Base-by-base conservation (phyloP, 148 eudicot species). In the Mesembryanthemum crystallinum region DNA sequence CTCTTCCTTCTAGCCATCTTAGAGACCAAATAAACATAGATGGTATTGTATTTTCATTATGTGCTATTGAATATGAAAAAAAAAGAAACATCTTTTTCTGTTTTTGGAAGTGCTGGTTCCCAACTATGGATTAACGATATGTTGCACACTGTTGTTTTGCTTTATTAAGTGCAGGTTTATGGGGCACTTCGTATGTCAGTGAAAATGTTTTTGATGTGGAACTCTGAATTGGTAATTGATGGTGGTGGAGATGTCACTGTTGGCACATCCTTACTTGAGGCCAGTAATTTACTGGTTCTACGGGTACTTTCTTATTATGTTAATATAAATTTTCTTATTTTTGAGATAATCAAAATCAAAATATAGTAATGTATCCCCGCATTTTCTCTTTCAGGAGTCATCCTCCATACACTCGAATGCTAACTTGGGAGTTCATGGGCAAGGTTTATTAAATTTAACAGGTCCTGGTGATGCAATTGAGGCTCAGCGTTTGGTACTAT, bases 171-270 rank as follows among this genome's bases (percentile, higher is more conserved):
- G 45, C 83, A 96, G 99, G 99, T 96, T 63, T 96, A 89, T 84
- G 99, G 99, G 73, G 99, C 98, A 70, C 90, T 96, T 65, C 94
- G 98, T 45, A 96, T 96, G 97, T 81, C 93, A 73, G 98, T 96
- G 71, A 96, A 96, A 84, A 96, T 96, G 88, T 92, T 92, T 80
- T 76, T 96, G 86, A 96, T 96, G 99, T 96, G 99, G 99, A 92
- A 96, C 79, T 92, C 99, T 68, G 83, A 82, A 73, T 81, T 96
- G 89, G 73, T 86, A 43, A 80, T 96, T 70, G 94, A 92, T 81
- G 98, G 96, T 67, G 99, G 92, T 57, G 91, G 89, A 65, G 99
- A 96, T 84, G 80, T 75, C 73, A 83, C 86, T 71, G 88, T 89
- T 67, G 94, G 87, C 58, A 96, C 96, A 30, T 92, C 99, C 23